Evolutionary conservation across 164 flowering plant species (phyloP).

Genomic region (Houttuynia cordata): DNA sequence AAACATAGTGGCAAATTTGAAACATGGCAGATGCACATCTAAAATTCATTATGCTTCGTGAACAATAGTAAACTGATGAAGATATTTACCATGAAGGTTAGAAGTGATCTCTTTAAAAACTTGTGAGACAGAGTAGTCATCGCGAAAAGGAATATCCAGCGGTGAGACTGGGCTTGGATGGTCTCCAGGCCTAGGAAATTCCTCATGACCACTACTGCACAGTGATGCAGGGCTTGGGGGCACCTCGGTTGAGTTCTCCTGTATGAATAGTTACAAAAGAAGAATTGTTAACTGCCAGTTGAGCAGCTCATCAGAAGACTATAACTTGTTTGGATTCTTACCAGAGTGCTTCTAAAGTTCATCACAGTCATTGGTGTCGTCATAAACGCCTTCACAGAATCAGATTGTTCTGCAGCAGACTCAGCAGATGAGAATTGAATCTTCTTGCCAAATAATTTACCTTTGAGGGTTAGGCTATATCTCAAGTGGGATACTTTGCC

Average conservation of each 20-base stretch:
- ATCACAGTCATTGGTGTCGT: conserved; percentile 41
- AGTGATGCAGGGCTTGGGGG: conserved; percentile 98
- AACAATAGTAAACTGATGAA: neutral
- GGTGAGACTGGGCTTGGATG: conserved; percentile 49
- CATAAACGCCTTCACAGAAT: conserved; percentile 30
- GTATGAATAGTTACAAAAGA: neutral
- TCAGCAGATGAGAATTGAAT: conserved; percentile 31
- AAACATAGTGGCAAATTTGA: no score
- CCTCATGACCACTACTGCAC: conserved; percentile 68
- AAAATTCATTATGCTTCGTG: neutral
- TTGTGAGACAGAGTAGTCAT: conserved; percentile 32
- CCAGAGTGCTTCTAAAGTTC: conserved; percentile 37
- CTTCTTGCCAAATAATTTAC: conserved; percentile 65
- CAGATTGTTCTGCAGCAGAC: conserved; percentile 15
- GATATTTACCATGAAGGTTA: conserved; percentile 48
- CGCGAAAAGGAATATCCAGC: conserved; percentile 40
- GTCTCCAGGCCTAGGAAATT: conserved; percentile 37
- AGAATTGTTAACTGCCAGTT: neutral
- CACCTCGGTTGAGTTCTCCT: conserved; percentile 95
- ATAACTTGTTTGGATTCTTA: conserved; percentile 17
- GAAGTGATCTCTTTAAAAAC: conserved; percentile 73
- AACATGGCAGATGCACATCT: neutral
- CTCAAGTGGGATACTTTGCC: conserved; percentile 66
- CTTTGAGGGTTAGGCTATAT: conserved; percentile 45
- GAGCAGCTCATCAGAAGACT: neutral